These are phyloP conservation scores for Lepidium campestre DNA, from an alignment of 441 rosid species.

Conservation along the genomic window DNA sequence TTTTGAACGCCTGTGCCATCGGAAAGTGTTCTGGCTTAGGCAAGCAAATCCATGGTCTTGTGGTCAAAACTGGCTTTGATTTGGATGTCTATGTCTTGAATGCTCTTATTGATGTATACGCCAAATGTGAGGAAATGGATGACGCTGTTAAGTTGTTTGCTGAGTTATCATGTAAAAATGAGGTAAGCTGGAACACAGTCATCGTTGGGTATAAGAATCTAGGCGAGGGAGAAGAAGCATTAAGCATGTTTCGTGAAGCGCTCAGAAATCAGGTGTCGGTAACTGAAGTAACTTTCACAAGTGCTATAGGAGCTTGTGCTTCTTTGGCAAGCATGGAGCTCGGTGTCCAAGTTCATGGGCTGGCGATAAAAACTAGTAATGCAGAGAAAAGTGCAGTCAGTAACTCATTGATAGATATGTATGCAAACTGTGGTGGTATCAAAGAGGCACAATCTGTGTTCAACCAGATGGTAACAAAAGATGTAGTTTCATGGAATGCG, in stretches of 20 bases:
- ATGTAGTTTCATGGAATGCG: constrained; percentile 70
- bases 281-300: constrained; percentile 81
- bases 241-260: constrained; percentile 55
- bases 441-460: constrained; percentile 52
- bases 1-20: constrained; percentile 66
- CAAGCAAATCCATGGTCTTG: constrained; percentile 58
- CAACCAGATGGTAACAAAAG: constrained; percentile 37
- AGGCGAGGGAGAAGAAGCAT: constrained; percentile 54
- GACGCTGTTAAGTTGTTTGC: constrained; percentile 51
- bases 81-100: constrained; percentile 53
- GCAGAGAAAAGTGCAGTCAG: constrained; percentile 46
- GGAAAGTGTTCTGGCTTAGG: constrained; percentile 46
- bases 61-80: constrained; percentile 49
- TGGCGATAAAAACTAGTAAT: constrained; percentile 52
- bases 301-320: constrained; percentile 71
- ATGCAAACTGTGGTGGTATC: constrained; percentile 83
- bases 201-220: constrained; percentile 65
- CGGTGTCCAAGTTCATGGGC: constrained; percentile 66
- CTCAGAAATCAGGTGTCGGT: constrained; percentile 43
- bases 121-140: constrained; percentile 65
- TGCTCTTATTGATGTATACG: constrained; percentile 68
- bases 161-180: constrained; percentile 44
- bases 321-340: constrained; percentile 70
- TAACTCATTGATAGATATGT: constrained; percentile 88
- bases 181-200: constrained; percentile 79